Conservation (phyloP, 305 asterid species). For the Fraxinus nigra region DNA sequence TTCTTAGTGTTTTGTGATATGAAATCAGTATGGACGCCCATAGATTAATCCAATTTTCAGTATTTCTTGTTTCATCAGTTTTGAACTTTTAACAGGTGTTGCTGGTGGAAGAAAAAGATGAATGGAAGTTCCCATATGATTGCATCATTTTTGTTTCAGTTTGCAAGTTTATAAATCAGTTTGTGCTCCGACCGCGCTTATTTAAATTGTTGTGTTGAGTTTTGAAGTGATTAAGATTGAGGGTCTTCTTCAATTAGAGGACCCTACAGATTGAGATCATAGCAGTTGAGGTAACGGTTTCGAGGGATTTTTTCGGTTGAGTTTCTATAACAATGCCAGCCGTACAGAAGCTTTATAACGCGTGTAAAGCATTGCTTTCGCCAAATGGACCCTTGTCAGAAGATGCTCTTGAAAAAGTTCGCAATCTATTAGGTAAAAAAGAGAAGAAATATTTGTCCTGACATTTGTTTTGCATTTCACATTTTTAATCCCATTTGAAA, state of each 20-base stretch:
- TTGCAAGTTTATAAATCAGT: slow-evolving; percentile 24
- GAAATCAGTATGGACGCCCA: not conserved
- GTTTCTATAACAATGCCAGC: slow-evolving; percentile 78
- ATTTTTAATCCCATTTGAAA: slow-evolving; percentile 5
- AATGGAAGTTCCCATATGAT: slow-evolving; percentile 29
- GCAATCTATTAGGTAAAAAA: slow-evolving; percentile 73
- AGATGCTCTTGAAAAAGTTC: slow-evolving; percentile 83
- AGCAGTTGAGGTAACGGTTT: slow-evolving; percentile 26
- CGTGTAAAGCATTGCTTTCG: slow-evolving; percentile 81
- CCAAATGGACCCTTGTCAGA: slow-evolving; percentile 87
- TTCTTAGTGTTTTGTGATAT: slow-evolving; percentile 13
- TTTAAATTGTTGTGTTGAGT: slow-evolving; percentile 20
- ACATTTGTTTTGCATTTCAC: slow-evolving; percentile 1
- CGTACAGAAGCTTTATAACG: slow-evolving; percentile 90
- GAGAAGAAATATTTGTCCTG: slow-evolving; percentile 4
- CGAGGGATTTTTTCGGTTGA: slow-evolving; percentile 28
- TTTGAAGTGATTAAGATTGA: slow-evolving; percentile 31
- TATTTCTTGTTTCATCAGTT: slow-evolving; percentile 7
- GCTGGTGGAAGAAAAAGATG: slow-evolving; percentile 23
- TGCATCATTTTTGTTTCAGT: not conserved
- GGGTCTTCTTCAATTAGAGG: slow-evolving; percentile 67
- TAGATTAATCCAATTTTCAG: not conserved
- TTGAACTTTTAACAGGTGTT: slow-evolving; percentile 33
- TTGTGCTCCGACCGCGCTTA: slow-evolving; percentile 12
- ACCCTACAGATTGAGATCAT: slow-evolving; percentile 48